Conservation (phyloP, 176 grass and related monocot genomes). For the Oryza meyeriana region DNA sequence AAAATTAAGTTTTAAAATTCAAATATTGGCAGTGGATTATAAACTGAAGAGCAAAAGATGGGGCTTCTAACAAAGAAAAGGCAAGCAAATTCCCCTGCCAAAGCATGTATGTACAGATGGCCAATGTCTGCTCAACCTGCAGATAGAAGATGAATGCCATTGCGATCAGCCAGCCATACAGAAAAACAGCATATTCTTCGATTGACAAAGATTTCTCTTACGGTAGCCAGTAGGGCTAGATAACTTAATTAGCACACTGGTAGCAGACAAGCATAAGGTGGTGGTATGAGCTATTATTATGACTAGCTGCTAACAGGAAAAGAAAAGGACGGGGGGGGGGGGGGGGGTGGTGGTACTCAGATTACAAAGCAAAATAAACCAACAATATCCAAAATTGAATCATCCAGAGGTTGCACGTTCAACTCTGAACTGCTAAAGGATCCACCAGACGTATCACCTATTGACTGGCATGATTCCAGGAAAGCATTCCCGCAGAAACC, state of each 20-base stretch:
- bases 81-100: constrained; percentile 4
- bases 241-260: neutral
- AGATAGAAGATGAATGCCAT: neutral
- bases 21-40: too few species aligned
- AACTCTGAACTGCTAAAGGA: constrained; percentile 92
- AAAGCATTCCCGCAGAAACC: constrained; percentile 67
- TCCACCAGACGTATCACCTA: constrained; percentile 81
- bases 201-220: neutral
- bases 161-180: neutral
- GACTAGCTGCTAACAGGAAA: constrained; percentile 2
- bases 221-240: too few species aligned
- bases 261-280: neutral
- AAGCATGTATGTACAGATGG: constrained; percentile 37
- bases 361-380: neutral
- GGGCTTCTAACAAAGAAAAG: constrained; percentile 8
- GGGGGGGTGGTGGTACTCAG: constrained; percentile 40
- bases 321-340: neutral
- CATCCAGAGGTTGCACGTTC: constrained; percentile 71
- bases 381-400: constrained; percentile 66
- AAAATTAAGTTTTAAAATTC: too few species aligned
- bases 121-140: constrained; percentile 34
- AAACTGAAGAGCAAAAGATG: too few species aligned
- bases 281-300: neutral
- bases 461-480: constrained; percentile 74
- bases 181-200: neutral